Percentiles rank a stretch among this genome's conserved stretches.
Evolutionary conservation across 2,329 filamentous ascomycete genomes (phyloP).

Genomic region (Microascus cirrosus): DNA sequence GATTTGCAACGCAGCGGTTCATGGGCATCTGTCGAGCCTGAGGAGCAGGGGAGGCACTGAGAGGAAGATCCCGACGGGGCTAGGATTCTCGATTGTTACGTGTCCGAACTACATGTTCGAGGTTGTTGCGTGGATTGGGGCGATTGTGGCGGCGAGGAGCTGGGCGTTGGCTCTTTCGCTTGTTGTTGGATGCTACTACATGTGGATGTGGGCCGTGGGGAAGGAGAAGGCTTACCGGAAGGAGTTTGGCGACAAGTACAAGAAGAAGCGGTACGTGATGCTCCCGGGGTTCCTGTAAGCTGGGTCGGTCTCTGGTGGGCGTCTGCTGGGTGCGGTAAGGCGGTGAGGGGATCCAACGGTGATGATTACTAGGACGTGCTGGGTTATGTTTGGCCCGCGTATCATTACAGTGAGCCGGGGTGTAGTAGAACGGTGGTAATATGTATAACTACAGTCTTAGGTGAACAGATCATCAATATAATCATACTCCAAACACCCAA

Average conservation of each 20-base stretch:
- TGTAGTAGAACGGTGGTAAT: neutral
- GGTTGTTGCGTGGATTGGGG: constrained; percentile 71
- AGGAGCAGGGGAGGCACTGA: constrained; percentile 72
- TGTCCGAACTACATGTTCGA: constrained; percentile 98
- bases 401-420: too few relatives aligned
- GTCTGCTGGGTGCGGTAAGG: neutral
- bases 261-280: constrained; percentile 82
- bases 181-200: constrained; percentile 60
- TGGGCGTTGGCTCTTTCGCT: constrained; percentile 71
- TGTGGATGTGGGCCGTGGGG: constrained; percentile 80
- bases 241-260: constrained; percentile 88
- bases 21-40: constrained; percentile 67
- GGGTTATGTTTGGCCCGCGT: neutral
- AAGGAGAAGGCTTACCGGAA: constrained; percentile 86
- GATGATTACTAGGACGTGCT: neutral
- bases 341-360: neutral
- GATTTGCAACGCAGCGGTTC: constrained; percentile 67
- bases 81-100: constrained; percentile 78
- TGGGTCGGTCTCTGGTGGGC: neutral
- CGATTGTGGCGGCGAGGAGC: constrained; percentile 70
- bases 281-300: constrained; percentile 63
- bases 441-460: neutral
- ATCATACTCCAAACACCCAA: neutral
- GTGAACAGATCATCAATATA: neutral
- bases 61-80: constrained; percentile 75